Evolutionary conservation across 2,329 filamentous ascomycete genomes (phyloP), one percentile per base, ranked within the genome.

Genomic region (Aspergillus sojae): DNA sequence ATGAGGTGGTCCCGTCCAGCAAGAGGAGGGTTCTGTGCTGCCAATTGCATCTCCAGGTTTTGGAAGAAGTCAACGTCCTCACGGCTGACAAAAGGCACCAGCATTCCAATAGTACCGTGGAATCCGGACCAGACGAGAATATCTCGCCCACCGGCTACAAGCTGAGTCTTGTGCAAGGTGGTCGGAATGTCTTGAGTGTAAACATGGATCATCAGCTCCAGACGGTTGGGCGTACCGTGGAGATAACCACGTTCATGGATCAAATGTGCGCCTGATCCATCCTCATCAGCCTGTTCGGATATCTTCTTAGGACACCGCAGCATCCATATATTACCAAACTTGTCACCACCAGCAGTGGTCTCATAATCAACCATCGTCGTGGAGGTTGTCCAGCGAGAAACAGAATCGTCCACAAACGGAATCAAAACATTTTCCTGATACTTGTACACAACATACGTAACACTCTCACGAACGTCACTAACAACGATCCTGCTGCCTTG

Each of bases 51-150:
- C 80, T 99, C 95, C 28, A 99, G 84, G 65, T 88, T 93, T 77
- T 97, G 94, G 86, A 99, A 99, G 81, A 99, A 98, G 77, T 98
- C 95, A 57, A 96, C 92, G 72, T 98, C 94, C 74, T 98, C 94
- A 43, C 96, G 91, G 66, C 89, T 91, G 54, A 93, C 83, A 75
- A 99, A 98, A 0, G 96, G 95, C 54, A 99, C 91, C 55, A 99
- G 85, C 59, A 97, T 92, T 56, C 94, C 95, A 45, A 99, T 88
- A 0, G 95, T 98, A 56, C 95, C 96, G 79, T 97, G 94, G 21
- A 99, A 83, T 23, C 96, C 96, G 68, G 91, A 91, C 95, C 95
- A 99, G 58, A 99, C 85, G 2, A 99, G 82, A 46, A 98, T 88
- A 67, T 97, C 93, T 68, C 94, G 91, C 4, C 95, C 95, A 71